phyloP scores from a whole-genome alignment of 805 yeast genomes.

The Yarrowia sp. region DNA sequence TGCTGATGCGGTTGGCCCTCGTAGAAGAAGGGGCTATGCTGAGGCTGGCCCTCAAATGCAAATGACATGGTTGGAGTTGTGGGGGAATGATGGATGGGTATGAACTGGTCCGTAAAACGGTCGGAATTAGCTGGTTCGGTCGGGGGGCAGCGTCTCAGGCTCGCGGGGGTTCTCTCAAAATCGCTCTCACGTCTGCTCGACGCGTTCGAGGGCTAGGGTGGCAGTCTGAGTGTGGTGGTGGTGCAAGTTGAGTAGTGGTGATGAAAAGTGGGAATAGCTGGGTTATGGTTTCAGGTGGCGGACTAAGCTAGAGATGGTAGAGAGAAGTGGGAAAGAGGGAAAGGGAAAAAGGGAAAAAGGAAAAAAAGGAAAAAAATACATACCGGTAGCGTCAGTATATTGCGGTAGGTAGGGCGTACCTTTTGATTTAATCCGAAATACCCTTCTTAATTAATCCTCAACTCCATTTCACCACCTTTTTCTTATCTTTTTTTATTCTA shows the following conservation, averaged over 20 bases:
- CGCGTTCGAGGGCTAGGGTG: not conserved
- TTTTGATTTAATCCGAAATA: too few relatives aligned
- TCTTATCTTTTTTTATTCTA: too few relatives aligned
- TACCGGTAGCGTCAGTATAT: too few relatives aligned
- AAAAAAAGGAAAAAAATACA: too few relatives aligned
- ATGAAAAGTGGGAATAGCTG: constrained; percentile 22
- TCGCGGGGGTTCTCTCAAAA: not conserved
- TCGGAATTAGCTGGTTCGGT: too few relatives aligned
- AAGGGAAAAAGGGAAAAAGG: not conserved
- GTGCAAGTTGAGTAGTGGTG: constrained; percentile 12
- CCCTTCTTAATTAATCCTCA: too few relatives aligned
- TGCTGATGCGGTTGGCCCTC: constrained; percentile 13
- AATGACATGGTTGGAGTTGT: constrained; percentile 7
- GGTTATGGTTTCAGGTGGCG: constrained; percentile 24
- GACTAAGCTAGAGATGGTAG: not conserved
- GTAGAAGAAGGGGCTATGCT: constrained; percentile 23
- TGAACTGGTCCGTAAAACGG: too few relatives aligned
- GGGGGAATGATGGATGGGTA: not conserved
- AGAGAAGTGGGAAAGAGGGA: not conserved
- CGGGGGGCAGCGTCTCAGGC: not conserved
- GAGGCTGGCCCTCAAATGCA: constrained; percentile 22
- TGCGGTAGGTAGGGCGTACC: too few relatives aligned
- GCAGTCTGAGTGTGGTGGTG: not conserved
- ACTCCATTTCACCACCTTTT: too few relatives aligned
- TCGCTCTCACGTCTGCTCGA: not conserved